phyloP scores from a whole-genome alignment of 2,329 filamentous ascomycete species.

The Huntiella decipiens region DNA sequence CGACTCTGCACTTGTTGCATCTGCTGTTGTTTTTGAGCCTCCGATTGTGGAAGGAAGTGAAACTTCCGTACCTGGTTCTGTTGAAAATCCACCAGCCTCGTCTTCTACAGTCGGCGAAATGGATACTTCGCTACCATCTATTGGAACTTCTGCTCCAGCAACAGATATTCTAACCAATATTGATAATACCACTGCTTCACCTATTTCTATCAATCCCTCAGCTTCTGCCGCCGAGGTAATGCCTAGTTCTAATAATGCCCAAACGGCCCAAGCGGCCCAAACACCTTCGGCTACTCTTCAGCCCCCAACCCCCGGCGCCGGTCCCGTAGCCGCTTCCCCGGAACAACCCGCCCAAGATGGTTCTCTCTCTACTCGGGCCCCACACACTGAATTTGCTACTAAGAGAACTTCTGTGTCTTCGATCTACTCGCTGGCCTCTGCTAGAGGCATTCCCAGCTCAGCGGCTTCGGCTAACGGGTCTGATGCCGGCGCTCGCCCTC shows the following conservation, averaged over 20 bases:
- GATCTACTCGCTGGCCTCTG: slow-evolving; percentile 49
- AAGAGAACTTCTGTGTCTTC: slow-evolving; percentile 59
- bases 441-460: slow-evolving; percentile 32
- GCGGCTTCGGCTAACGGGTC: slow-evolving; percentile 34
- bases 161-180: slow-evolving; percentile 1
- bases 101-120: too few species aligned
- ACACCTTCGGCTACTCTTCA: slow-evolving; percentile 22
- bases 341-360: slow-evolving; percentile 10
- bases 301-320: slow-evolving; percentile 18
- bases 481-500: slow-evolving; percentile 21
- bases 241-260: background rate
- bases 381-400: slow-evolving; percentile 31
- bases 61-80: too few species aligned
- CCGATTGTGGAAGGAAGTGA: background rate
- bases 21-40: background rate
- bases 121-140: too few species aligned
- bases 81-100: too few species aligned
- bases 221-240: background rate
- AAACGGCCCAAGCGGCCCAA: slow-evolving; percentile 20
- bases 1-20: background rate
- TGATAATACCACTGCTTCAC: background rate
- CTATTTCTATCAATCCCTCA: background rate
- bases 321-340: slow-evolving; percentile 12
- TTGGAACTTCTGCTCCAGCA: too few species aligned
- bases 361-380: slow-evolving; percentile 24